Evolutionary conservation across 2,329 filamentous ascomycete genomes (phyloP), one percentile per base, ranked within the genome.

Genomic region (Ophiosphaerella korrae): DNA sequence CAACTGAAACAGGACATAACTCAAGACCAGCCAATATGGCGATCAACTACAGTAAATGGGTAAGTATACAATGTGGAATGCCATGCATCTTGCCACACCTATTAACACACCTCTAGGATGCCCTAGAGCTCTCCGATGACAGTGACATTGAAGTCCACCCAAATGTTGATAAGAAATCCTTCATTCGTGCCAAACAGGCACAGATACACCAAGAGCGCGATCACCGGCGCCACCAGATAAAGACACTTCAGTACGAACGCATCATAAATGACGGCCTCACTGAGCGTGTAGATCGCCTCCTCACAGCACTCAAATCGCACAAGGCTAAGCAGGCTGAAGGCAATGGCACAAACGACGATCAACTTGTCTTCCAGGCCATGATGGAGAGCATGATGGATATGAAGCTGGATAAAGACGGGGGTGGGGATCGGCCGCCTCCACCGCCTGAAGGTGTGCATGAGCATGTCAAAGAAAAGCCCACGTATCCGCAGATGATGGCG

Each of bases 401-500:
- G 50, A 67, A 67, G 42, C 56, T 68, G 24, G 89, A 95, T 66
- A 64, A 60, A 16, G 52, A 60, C 7, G 58, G 57, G 6, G 58
- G 58, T 3, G 38, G 52, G 16, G 58, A 62, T 24, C 85, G 91
- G 69, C 84, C 85, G 55, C 89, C 91, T 3, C 87, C 89, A 7
- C 81, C 89, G 21, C 92, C 92, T 1, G 87, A 87, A 59, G 92
- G 90, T 40, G 88, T 97, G 24, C 88, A 95, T 68, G 81, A 82
- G 36, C 82, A 90, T 47, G 86, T 88, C 62, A 84, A 88, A 71
- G 86, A 87, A 67, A 85, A 90, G 63, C 90, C 90, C 0, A 88
- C 87, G 12, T 99, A 96, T 71, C 94, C 91, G 34, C 91, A 95
- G 79, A 99, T 99, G 94, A 92, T 99, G 88, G 90, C 90, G n/a